phyloP scores from a whole-genome alignment of 192 early-diverging fungal species.

The Podila epicladia region DNA sequence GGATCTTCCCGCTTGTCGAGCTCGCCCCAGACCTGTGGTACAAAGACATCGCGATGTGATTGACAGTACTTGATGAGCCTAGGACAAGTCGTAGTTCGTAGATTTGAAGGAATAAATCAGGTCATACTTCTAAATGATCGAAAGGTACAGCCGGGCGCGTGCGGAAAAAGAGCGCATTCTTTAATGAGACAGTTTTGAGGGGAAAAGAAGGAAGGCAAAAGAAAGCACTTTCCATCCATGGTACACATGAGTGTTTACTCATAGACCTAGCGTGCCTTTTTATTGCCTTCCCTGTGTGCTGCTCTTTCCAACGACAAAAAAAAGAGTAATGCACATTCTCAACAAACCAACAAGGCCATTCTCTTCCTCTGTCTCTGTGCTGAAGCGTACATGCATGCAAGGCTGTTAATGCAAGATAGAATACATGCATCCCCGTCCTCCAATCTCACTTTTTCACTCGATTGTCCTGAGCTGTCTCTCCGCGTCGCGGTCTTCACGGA shows the following conservation, averaged over 20 bases:
- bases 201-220: background rate
- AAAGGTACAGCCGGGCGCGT: no score
- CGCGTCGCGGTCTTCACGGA: no score
- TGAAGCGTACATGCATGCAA: no score
- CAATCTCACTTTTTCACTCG: no score
- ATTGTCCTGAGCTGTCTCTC: no score
- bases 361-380: no score
- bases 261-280: background rate
- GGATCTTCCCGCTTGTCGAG: slow-evolving; percentile 44
- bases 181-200: background rate
- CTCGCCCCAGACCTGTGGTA: slow-evolving; percentile 50
- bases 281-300: background rate
- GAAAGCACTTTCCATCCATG: background rate
- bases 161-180: background rate
- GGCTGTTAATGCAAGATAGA: no score
- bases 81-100: background rate
- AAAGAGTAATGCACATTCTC: no score
- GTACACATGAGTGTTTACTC: background rate
- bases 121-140: background rate
- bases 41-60: slow-evolving; percentile 32
- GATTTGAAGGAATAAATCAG: background rate
- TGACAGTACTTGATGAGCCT: slow-evolving; percentile 50
- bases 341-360: no score
- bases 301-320: no score
- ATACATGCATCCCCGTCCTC: no score